Conservation (phyloP, 768 basidiomycete genomes). For the Pisolithus sp. region DNA sequence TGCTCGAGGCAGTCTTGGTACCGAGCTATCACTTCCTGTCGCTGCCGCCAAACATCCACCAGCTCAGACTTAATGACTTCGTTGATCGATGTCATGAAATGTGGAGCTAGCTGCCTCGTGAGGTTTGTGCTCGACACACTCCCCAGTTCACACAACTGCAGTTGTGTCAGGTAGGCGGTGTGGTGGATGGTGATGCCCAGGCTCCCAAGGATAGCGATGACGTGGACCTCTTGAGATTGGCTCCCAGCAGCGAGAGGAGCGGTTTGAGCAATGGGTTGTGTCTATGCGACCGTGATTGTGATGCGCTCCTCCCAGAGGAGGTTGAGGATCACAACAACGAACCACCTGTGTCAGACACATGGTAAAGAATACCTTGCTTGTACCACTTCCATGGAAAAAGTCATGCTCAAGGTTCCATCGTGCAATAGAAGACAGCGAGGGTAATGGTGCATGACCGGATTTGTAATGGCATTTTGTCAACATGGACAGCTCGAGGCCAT, state of each 20-base stretch:
- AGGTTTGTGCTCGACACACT: slow-evolving; percentile 48
- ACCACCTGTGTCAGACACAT: slow-evolving; percentile 39
- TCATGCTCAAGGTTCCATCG: slow-evolving; percentile 25
- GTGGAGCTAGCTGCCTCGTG: slow-evolving; percentile 32
- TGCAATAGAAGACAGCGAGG: slow-evolving; percentile 22
- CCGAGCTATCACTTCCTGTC: slow-evolving; percentile 63
- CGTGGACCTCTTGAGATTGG: slow-evolving; percentile 50
- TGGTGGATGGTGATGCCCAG: slow-evolving; percentile 30
- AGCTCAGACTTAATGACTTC: slow-evolving; percentile 52
- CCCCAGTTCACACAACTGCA: slow-evolving; percentile 27
- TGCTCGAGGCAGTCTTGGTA: slow-evolving; percentile 77
- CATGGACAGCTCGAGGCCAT: slow-evolving; percentile 66
- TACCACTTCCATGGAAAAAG: slow-evolving; percentile 17
- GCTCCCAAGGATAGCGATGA: slow-evolving; percentile 54
- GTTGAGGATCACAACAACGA: slow-evolving; percentile 48
- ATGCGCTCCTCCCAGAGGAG: slow-evolving; percentile 44
- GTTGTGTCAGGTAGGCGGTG: slow-evolving; percentile 25
- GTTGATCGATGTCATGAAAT: slow-evolving; percentile 13
- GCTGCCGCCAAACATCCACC: slow-evolving; percentile 59
- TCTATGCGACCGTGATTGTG: slow-evolving; percentile 41
- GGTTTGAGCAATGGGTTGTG: slow-evolving; percentile 31
- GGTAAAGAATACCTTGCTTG: slow-evolving; percentile 25
- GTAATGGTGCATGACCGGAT: slow-evolving; percentile 17
- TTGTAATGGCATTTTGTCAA: slow-evolving; percentile 36
- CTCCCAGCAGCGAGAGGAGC: slow-evolving; percentile 22